These are phyloP conservation scores for Solidago caesia DNA, from an alignment of 129 eudicot species.

Conservation along the genomic window DNA sequence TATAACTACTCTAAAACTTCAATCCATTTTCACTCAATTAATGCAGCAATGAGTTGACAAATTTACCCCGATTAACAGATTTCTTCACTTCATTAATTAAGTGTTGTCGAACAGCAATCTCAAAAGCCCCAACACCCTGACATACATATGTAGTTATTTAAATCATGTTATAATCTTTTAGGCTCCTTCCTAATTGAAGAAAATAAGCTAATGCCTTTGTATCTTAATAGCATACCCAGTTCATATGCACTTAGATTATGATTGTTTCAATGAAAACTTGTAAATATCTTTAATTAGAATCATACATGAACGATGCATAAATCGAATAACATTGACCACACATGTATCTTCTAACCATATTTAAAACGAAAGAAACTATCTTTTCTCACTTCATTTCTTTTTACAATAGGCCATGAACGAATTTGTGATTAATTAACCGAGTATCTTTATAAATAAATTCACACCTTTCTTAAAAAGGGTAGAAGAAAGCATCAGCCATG, in stretches of 20 bases:
- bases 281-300: constrained; percentile 70
- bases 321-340: no score
- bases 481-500: no score
- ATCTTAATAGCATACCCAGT: background rate
- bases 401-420: no score
- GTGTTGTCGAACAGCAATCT: constrained; percentile 38
- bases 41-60: background rate
- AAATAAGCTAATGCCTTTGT: background rate
- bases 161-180: background rate
- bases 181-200: background rate
- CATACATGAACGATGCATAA: constrained; percentile 76
- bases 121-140: constrained; percentile 97
- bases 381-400: no score
- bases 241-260: background rate
- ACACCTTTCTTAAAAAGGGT: no score
- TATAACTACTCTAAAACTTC: background rate
- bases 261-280: constrained; percentile 1
- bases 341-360: no score
- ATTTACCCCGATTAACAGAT: no score
- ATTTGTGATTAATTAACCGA: no score
- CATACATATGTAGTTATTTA: background rate
- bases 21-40: background rate
- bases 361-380: no score
- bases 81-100: background rate
- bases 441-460: no score